These are phyloP conservation scores for Iberis pinnata DNA, from an alignment of 345 rosid species.

Conservation along the genomic window DNA sequence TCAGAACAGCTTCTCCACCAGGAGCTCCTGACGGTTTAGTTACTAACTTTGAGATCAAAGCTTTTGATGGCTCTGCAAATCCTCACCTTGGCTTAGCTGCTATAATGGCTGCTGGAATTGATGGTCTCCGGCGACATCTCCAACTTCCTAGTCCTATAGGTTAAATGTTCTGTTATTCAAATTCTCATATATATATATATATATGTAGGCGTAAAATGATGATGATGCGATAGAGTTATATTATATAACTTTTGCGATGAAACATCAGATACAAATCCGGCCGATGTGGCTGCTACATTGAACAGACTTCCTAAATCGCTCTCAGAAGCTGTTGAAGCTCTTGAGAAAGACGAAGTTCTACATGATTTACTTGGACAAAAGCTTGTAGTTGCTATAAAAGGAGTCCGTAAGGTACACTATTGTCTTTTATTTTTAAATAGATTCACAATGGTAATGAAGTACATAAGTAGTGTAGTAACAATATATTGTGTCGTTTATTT, in stretches of 20 bases:
- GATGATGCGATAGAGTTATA: no score
- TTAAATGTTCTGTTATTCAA: slow-evolving; percentile 22
- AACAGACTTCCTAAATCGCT: slow-evolving; percentile 70
- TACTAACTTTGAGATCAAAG: slow-evolving; percentile 90
- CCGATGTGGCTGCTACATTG: slow-evolving; percentile 41
- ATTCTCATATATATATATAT: no score
- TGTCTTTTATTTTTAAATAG: neutral
- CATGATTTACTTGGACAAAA: slow-evolving; percentile 62
- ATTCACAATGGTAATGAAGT: neutral
- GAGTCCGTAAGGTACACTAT: slow-evolving; percentile 66
- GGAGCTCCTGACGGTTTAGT: slow-evolving; percentile 61
- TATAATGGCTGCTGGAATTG: slow-evolving; percentile 79
- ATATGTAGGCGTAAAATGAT: no score
- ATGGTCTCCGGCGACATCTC: slow-evolving; percentile 71
- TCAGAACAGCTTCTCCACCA: slow-evolving; percentile 89
- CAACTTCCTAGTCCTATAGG: slow-evolving; percentile 72
- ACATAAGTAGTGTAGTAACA: neutral
- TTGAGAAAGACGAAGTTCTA: slow-evolving; percentile 45
- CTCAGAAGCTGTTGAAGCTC: slow-evolving; percentile 63
- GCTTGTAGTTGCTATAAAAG: slow-evolving; percentile 64
- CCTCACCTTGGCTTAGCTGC: slow-evolving; percentile 75
- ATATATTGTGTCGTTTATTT: neutral
- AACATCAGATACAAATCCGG: slow-evolving; percentile 59
- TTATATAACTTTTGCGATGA: no score
- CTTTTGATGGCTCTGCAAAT: slow-evolving; percentile 88